phyloP scores from a whole-genome alignment of 2,329 filamentous ascomycete species.

The Cladophialophora exuberans region DNA sequence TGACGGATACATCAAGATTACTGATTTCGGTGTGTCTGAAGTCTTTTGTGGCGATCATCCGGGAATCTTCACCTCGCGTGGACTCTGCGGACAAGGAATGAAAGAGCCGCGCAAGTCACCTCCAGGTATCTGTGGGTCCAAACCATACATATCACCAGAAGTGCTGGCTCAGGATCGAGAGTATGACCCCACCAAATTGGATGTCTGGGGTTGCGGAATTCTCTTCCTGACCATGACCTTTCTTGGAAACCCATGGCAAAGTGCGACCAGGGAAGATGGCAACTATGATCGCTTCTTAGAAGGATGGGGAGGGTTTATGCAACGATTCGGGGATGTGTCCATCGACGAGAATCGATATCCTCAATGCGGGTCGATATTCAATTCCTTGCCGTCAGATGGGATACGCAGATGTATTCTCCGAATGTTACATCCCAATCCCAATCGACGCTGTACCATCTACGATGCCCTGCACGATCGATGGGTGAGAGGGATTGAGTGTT shows the following conservation, averaged over 20 bases:
- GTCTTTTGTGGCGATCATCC: slow-evolving; percentile 83
- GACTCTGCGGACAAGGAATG: slow-evolving; percentile 75
- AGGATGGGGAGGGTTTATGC: slow-evolving; percentile 71
- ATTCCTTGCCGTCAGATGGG: slow-evolving; percentile 65
- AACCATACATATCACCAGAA: slow-evolving; percentile 86
- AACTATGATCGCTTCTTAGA: slow-evolving; percentile 67
- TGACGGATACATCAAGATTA: slow-evolving; percentile 84
- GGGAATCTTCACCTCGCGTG: slow-evolving; percentile 71
- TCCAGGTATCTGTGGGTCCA: slow-evolving; percentile 81
- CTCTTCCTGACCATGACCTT: slow-evolving; percentile 79
- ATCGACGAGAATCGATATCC: slow-evolving; percentile 68
- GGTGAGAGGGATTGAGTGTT: slow-evolving; percentile 77
- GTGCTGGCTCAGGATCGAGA: slow-evolving; percentile 68
- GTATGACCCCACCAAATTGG: slow-evolving; percentile 77
- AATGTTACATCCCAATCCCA: slow-evolving; percentile 81
- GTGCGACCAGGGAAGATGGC: slow-evolving; percentile 61
- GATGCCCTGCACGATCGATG: slow-evolving; percentile 72
- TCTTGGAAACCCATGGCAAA: slow-evolving; percentile 73
- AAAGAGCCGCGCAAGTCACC: slow-evolving; percentile 67
- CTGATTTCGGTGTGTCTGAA: slow-evolving; percentile 87
- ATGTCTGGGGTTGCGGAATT: slow-evolving; percentile 85
- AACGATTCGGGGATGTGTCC: slow-evolving; percentile 27
- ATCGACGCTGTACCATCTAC: slow-evolving; percentile 68
- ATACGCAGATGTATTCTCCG: slow-evolving; percentile 72
- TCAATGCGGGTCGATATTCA: slow-evolving; percentile 66